Evolutionary conservation across 192 early-diverging fungal species (phyloP).

Genomic region (Rhizoclosmatium globosum): DNA sequence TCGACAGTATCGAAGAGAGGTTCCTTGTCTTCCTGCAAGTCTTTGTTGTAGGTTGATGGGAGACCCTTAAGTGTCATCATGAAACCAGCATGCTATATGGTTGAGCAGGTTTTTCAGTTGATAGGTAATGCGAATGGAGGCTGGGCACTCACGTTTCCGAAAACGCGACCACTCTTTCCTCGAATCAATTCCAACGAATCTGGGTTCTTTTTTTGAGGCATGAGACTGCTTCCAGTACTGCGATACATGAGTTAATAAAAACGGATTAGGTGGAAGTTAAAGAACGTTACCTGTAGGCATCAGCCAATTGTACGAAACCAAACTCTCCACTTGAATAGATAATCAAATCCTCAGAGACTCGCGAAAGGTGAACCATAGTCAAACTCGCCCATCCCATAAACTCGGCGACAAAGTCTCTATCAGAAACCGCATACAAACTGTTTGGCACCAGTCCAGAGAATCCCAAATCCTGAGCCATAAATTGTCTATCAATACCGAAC

Average conservation of each 20-base stretch:
- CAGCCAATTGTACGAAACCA: constrained; percentile 92
- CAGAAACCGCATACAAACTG: constrained; percentile 89
- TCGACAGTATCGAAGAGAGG: constrained; percentile 96
- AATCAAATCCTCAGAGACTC: constrained; percentile 95
- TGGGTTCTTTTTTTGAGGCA: constrained; percentile 99
- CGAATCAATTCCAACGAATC: constrained; percentile 95
- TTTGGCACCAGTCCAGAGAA: constrained; percentile 88
- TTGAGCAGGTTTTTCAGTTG: background rate
- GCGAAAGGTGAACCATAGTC: constrained; percentile 91
- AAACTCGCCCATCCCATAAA: constrained; percentile 94
- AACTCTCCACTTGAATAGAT: constrained; percentile 94
- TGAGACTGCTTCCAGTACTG: constrained; percentile 95
- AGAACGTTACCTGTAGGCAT: constrained; percentile 82
- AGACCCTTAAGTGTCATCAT: constrained; percentile 99
- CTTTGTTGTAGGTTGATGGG: constrained; percentile 99
- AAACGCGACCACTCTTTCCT: constrained; percentile 96
- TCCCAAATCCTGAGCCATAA: constrained; percentile 87
- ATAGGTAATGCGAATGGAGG: background rate
- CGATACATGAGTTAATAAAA: constrained; percentile 16
- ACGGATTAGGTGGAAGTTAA: background rate
- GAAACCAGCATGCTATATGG: constrained; percentile 69
- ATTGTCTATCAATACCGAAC: constrained; percentile 93
- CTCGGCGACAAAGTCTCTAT: constrained; percentile 98
- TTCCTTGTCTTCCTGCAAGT: constrained; percentile 99
- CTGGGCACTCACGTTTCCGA: constrained; percentile 74